Base-by-base conservation (phyloP, 2,329 filamentous ascomycete genomes). In the Microascus cirrosus region DNA sequence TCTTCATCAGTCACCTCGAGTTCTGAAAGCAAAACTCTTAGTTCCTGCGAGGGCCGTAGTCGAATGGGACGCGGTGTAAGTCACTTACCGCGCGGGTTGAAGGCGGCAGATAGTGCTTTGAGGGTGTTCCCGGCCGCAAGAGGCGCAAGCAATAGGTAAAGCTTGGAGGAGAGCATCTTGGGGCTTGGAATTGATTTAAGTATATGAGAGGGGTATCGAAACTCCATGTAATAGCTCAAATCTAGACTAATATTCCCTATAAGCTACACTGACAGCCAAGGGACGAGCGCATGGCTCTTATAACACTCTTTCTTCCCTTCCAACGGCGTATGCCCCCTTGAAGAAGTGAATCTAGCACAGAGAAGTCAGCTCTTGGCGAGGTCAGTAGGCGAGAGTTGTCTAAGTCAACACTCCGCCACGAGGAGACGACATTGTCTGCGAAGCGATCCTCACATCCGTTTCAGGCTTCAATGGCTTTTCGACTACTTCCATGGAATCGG, bases 1-100 rank as follows among this genome's bases (percentile, higher is more conserved):
- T 45, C 15, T 35, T 76, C 65, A n/a, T 45, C 39, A 15, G 39
- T 45, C 8, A 45, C 39, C 18, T 45, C 39, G 39, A n/a, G 11
- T 64, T 59, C 2, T 61, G 39, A n/a, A n/a, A n/a, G n/a, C 7
- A 69, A 69, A 54, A 73, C 64, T 3, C 60, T 36, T 55, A 36
- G 22, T 52, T 5, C 20, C 39, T 25, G 54, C 13, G 36, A 32
- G 11, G 13, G 22, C 5, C 22, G n/a, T 45, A 25, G 42, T 28
- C 3, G 5, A 25, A 22, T 22, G 11, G 20, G 36, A n/a, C 36
- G 18, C n/a, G 39, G 39, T 7, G 39, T 18, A 45, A 7, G 39
- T 45, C 39, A 32, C 28, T 15, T 45, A 45, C 39, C n/a, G 39
- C 39, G 11, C 2, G 2, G 39, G 8, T 6, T 18, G 39, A 45